These are phyloP conservation scores for Pseudoneurospora amorphoporcata DNA, from an alignment of 495 filamentous ascomycete species.

Conservation along the genomic window DNA sequence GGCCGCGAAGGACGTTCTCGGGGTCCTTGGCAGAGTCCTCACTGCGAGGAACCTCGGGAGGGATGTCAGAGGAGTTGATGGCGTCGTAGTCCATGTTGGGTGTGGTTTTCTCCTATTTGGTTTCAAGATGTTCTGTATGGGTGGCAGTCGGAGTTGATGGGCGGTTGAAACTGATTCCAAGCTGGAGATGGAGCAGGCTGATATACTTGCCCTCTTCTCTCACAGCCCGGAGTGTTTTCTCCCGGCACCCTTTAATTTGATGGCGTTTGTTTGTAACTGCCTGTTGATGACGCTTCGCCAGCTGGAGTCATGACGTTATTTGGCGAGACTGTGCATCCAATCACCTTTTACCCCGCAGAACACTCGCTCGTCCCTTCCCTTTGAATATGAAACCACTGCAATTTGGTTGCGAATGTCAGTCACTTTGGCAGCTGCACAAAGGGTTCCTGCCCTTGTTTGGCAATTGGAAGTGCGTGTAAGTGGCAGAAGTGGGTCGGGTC, in stretches of 20 bases:
- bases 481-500: not conserved
- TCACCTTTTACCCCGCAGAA: not conserved
- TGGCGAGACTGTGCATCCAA: not conserved
- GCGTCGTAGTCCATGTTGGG: not conserved
- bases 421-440: not conserved
- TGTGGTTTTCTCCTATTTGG: not conserved
- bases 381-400: not conserved
- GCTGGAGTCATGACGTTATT: not conserved
- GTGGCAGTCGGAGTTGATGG: too few species aligned
- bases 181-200: not conserved
- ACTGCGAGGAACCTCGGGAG: constrained; percentile 9
- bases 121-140: not conserved
- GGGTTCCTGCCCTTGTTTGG: not conserved
- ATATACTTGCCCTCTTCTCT: not conserved
- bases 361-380: not conserved
- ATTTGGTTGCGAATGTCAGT: too few species aligned
- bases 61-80: constrained; percentile 7
- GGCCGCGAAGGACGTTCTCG: constrained; percentile 36
- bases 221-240: not conserved
- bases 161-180: too few species aligned
- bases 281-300: not conserved
- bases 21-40: constrained; percentile 12
- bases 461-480: not conserved
- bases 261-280: not conserved
- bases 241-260: not conserved